A percentile compares a stretch with the other conserved stretches of the same genome.
These are phyloP conservation scores for Leptographium wingfieldii DNA, from an alignment of 2,329 filamentous ascomycete genomes.

Conservation along the genomic window DNA sequence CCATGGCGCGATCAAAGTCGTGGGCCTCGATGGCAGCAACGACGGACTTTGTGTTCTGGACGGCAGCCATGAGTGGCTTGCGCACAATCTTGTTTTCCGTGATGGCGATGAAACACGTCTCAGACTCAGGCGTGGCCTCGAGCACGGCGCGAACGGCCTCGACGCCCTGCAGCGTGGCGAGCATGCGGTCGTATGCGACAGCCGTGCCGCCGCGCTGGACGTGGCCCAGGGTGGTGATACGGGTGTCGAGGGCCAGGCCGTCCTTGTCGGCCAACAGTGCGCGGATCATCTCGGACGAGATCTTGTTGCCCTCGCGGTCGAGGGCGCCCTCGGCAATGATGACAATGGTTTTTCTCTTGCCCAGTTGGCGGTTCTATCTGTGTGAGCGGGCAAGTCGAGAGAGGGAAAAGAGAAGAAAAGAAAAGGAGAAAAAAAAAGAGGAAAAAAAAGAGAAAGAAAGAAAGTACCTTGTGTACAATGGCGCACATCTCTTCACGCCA, in stretches of 20 bases:
- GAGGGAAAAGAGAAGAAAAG: too few relatives aligned
- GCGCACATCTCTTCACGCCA: conserved; percentile 84
- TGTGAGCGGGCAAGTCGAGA: not conserved
- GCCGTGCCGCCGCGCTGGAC: conserved; percentile 92
- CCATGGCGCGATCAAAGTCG: conserved; percentile 81
- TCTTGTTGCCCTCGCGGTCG: conserved; percentile 72
- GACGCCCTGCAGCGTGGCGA: conserved; percentile 84
- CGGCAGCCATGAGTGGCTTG: conserved; percentile 79
- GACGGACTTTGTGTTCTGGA: conserved; percentile 74
- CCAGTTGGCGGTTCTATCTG: conserved; percentile 62
- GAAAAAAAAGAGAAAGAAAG: too few relatives aligned
- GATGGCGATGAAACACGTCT: conserved; percentile 90
- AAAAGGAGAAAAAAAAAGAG: not conserved
- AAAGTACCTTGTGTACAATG: conserved; percentile 27
- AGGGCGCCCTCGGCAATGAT: conserved; percentile 94
- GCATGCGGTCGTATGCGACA: conserved; percentile 87
- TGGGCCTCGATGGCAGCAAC: conserved; percentile 69
- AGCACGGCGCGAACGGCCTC: conserved; percentile 88
- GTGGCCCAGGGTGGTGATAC: conserved; percentile 89
- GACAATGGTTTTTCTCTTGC: conserved; percentile 96
- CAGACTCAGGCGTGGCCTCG: conserved; percentile 76
- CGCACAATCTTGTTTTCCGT: conserved; percentile 96
- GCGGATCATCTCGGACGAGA: conserved; percentile 70
- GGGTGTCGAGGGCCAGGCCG: conserved; percentile 73
- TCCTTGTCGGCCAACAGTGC: conserved; percentile 66